Percentiles rank a stretch among this genome's conserved stretches.
Conservation (phyloP, 345 rosid genomes). For the Salix udensis region DNA sequence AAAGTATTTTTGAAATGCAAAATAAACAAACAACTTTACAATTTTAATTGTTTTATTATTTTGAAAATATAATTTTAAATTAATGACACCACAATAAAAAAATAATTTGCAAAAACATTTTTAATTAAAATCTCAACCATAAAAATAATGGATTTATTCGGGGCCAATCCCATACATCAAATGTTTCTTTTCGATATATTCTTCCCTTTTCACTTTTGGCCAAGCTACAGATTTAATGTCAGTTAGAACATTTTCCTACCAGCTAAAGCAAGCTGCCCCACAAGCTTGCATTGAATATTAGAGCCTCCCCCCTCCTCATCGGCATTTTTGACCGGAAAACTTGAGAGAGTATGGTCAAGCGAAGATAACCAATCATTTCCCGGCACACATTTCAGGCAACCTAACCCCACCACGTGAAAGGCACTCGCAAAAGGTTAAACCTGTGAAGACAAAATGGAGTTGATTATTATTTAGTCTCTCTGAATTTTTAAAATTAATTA, state of each 20-base stretch:
- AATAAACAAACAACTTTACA: too few relatives aligned
- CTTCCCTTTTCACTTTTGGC: not conserved
- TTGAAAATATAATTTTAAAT: too few relatives aligned
- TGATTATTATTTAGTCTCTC: too few relatives aligned
- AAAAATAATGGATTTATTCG: not conserved
- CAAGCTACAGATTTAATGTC: not conserved
- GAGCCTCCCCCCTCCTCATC: not conserved
- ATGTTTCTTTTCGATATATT: constrained; percentile 3
- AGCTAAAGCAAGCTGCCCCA: constrained; percentile 2
- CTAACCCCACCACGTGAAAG: constrained; percentile 42
- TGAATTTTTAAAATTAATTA: too few relatives aligned
- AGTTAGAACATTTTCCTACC: constrained; percentile 7
- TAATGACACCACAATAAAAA: too few relatives aligned
- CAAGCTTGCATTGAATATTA: not conserved
- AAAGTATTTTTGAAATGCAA: too few relatives aligned
- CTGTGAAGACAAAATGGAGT: too few relatives aligned
- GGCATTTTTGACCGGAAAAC: not conserved
- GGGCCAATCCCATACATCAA: not conserved
- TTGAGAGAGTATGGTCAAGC: not conserved
- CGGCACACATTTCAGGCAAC: not conserved
- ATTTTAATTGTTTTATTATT: too few relatives aligned
- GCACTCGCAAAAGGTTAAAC: constrained; percentile 11
- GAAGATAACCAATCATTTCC: not conserved
- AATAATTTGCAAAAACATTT: too few relatives aligned
- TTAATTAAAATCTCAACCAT: too few relatives aligned